Evolutionary conservation across 176 grass and related monocot species (phyloP).

Genomic region (Tuctoria greenei): DNA sequence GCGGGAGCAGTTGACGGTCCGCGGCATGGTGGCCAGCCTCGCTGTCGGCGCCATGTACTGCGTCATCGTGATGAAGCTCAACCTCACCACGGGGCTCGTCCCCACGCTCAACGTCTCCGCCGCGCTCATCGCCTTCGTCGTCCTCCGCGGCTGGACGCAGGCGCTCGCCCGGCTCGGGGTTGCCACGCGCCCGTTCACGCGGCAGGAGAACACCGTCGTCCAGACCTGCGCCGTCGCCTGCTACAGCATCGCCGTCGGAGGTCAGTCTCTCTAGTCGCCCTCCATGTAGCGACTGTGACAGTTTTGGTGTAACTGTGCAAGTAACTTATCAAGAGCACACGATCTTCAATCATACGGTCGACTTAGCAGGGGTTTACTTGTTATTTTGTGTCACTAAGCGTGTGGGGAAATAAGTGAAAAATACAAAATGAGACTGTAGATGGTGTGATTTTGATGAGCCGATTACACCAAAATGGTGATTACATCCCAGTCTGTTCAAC

Average conservation of each 20-base stretch:
- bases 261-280: slow-evolving; percentile 13
- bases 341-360: no score
- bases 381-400: no score
- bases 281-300: no score
- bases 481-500: no score
- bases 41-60: slow-evolving; percentile 77
- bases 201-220: slow-evolving; percentile 95
- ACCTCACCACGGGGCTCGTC: slow-evolving; percentile 75
- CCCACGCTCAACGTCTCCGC: slow-evolving; percentile 98
- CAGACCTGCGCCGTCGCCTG: slow-evolving; percentile 97
- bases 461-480: no score
- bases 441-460: no score
- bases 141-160: slow-evolving; percentile 81
- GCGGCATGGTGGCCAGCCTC: slow-evolving; percentile 75
- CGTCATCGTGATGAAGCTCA: slow-evolving; percentile 93
- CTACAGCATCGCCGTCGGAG: slow-evolving; percentile 84
- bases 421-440: no score
- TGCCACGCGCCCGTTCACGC: slow-evolving; percentile 61
- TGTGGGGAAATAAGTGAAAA: no score
- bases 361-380: no score
- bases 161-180: slow-evolving; percentile 54
- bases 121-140: slow-evolving; percentile 83
- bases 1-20: slow-evolving; percentile 69
- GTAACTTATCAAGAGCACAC: no score
- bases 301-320: no score